Evolutionary conservation across 2,329 filamentous ascomycete species (phyloP).

Genomic region (Cytospora piceicola): DNA sequence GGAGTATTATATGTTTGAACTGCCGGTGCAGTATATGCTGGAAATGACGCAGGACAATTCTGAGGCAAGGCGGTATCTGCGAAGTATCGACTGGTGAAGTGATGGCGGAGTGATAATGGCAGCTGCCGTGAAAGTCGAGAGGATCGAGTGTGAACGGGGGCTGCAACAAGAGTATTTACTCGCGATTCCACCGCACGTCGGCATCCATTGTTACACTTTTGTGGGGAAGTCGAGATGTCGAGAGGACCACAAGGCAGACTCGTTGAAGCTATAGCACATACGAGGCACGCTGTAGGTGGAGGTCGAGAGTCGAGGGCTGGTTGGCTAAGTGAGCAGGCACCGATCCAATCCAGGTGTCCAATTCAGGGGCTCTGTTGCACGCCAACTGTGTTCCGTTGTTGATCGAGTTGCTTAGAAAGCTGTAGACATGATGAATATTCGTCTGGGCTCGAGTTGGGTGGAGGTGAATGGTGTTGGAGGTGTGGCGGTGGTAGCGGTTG

Average conservation of each 20-base stretch:
- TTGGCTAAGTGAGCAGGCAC: slow-evolving; percentile 26
- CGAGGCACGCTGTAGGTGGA: slow-evolving; percentile 28
- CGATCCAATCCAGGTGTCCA: slow-evolving; percentile 26
- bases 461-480: background rate
- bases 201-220: slow-evolving; percentile 42
- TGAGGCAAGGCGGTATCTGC: background rate
- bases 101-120: background rate
- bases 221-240: slow-evolving; percentile 9
- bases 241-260: slow-evolving; percentile 23
- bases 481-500: background rate
- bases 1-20: slow-evolving; percentile 27
- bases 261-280: slow-evolving; percentile 12
- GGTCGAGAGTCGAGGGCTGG: slow-evolving; percentile 18
- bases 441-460: slow-evolving; percentile 13
- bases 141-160: slow-evolving; percentile 14
- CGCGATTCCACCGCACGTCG: slow-evolving; percentile 41
- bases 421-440: slow-evolving; percentile 23
- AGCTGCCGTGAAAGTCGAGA: slow-evolving; percentile 2
- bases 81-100: background rate
- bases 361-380: slow-evolving; percentile 15
- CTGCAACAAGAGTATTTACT: slow-evolving; percentile 32
- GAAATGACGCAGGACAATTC: background rate
- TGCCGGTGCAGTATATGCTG: background rate
- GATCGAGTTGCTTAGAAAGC: slow-evolving; percentile 21
- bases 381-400: slow-evolving; percentile 16